Evolutionary conservation across 495 filamentous ascomycete species (phyloP).

Genomic region (Annulohypoxylon stygium): DNA sequence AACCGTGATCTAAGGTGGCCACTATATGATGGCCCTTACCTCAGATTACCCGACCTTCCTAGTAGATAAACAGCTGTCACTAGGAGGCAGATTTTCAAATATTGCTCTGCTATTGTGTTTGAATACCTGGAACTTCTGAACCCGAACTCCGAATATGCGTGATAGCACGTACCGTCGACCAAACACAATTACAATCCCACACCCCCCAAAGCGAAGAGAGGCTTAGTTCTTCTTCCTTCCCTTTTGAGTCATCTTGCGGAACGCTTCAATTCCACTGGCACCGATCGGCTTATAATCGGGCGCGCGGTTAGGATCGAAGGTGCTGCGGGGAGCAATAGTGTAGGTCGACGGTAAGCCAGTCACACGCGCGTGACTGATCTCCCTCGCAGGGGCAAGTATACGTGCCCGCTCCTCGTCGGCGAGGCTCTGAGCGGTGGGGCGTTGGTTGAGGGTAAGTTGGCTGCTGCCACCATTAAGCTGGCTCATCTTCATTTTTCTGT

Average conservation of each 20-base stretch:
- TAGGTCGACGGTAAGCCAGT: constrained; percentile 81
- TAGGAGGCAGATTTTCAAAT: not conserved
- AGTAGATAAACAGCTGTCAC: not conserved
- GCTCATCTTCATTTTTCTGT: constrained; percentile 65
- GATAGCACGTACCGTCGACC: constrained; percentile 8
- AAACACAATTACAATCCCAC: not conserved
- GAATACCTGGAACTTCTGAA: not conserved
- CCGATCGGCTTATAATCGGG: constrained; percentile 72
- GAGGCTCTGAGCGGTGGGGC: constrained; percentile 56
- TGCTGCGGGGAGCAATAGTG: constrained; percentile 79
- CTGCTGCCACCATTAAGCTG: constrained; percentile 56
- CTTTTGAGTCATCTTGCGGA: constrained; percentile 83
- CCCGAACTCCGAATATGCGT: constrained; percentile 20
- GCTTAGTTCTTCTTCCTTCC: constrained; percentile 65
- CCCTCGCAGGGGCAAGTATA: constrained; percentile 75
- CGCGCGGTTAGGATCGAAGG: constrained; percentile 58
- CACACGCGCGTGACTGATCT: constrained; percentile 78
- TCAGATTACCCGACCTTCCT: not conserved
- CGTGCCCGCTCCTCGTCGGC: constrained; percentile 76
- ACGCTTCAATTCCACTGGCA: constrained; percentile 80
- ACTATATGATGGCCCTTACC: not conserved
- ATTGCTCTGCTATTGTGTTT: not conserved
- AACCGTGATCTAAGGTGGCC: not conserved
- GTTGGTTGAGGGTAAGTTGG: constrained; percentile 61
- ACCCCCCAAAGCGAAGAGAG: not conserved